Conservation (phyloP, 192 early-diverging fungal genomes). For the Backusella parvicylindrica region DNA sequence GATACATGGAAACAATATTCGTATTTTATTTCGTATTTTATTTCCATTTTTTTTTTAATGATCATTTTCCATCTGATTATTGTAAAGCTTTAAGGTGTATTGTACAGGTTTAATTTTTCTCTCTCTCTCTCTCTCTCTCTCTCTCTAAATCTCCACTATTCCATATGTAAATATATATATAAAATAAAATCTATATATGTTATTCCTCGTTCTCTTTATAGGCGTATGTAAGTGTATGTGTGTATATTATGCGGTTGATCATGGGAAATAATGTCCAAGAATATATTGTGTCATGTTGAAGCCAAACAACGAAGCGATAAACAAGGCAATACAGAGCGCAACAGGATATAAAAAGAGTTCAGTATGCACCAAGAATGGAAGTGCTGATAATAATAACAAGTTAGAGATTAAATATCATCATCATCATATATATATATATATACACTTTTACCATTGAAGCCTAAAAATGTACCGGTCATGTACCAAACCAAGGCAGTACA, state of each 20-base stretch:
- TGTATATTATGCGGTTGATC: background rate
- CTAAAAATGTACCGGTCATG: slow-evolving; percentile 86
- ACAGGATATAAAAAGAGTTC: slow-evolving; percentile 90
- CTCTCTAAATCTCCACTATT: no score
- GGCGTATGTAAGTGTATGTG: background rate
- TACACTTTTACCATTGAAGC: slow-evolving; percentile 81
- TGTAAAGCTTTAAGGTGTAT: slow-evolving; percentile 29
- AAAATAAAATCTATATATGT: background rate
- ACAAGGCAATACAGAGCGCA: slow-evolving; percentile 60
- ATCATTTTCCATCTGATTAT: slow-evolving; percentile 52
- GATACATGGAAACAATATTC: slow-evolving; percentile 35
- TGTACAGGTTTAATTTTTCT: background rate
- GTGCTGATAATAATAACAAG: slow-evolving; percentile 43
- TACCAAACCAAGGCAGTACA: slow-evolving; percentile 76
- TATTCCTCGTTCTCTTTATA: no score
- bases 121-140: no score
- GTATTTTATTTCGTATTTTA: slow-evolving; percentile 42
- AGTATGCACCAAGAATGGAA: slow-evolving; percentile 90
- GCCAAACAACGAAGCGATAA: slow-evolving; percentile 63
- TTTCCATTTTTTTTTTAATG: slow-evolving; percentile 52
- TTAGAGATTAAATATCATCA: no score
- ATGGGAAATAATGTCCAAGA: background rate
- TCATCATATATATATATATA: background rate
- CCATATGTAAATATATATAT: no score
- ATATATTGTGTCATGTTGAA: slow-evolving; percentile 54